Base-by-base conservation (phyloP, 2,329 filamentous ascomycete species). In the Pseudocercospora cruenta region DNA sequence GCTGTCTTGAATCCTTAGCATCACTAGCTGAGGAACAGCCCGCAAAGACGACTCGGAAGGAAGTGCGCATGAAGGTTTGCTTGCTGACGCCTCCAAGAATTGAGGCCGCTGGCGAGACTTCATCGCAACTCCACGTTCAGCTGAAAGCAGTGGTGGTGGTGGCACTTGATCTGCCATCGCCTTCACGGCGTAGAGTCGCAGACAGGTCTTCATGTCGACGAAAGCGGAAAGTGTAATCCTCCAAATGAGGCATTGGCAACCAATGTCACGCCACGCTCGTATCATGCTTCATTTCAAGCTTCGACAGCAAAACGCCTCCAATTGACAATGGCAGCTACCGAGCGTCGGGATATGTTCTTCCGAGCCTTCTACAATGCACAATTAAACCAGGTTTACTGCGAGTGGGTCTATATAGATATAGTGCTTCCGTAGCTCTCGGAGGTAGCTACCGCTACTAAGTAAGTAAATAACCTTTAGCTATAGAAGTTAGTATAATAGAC, bases 261-360 rank as follows among this genome's bases (percentile, higher is more conserved):
- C 21, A 21, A 24, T 51, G 19, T 24, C 47, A 51, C 19, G 47
- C 22, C 21, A 55, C 22, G 33, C 33, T 60, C 39, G 31, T 59
- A 43, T n/a, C 57, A 59, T 59, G 57, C 57, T 59, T 45, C n/a
- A 22, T 24, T 43, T 24, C 57, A 59, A 59, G 57, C 57, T 45
- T 59, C 33, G 21, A 22, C 9, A 24, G 49, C 14, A 28, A 26
- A n/a, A 14, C 49, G 49, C 21, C 49, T 54, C 24, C 22, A 22
- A 28, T 24, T 8, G 9, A 33, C 31, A 47, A 3, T 47, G 43
- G 21, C n/a, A 22, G 43, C 43, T 47, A 47, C 43, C 31, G 21
- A 47, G 16, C 43, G 9, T 47, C 43, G 43, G 43, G 6, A 19
- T 33, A 21, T 22, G 43, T 47, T 19, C 21, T 7, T 47, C 43